phyloP scores from a whole-genome alignment of 2,329 filamentous ascomycete species.

The Aspergillus fischeri region DNA sequence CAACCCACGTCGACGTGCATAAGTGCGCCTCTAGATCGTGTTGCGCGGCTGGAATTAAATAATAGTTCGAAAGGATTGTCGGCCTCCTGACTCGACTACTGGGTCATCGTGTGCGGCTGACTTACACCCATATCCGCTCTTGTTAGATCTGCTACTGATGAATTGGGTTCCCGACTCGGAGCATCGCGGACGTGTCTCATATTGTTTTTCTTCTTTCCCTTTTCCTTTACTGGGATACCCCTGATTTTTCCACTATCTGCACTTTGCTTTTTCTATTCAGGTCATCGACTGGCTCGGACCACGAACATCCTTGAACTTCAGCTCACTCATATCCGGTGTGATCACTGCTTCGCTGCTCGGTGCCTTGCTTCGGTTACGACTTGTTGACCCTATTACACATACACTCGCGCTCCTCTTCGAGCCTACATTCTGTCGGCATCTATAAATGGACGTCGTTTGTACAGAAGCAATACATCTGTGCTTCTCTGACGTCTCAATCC shows the following conservation, averaged over 20 bases:
- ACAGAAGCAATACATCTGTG: constrained; percentile 1
- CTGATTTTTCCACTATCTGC: constrained; percentile 9
- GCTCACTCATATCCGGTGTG: constrained; percentile 5
- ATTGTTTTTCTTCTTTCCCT: constrained; percentile 5
- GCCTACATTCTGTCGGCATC: constrained; percentile 1
- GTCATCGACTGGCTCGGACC: constrained; percentile 29
- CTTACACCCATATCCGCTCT: not conserved
- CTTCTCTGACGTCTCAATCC: constrained; percentile 9
- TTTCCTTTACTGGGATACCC: constrained; percentile 12
- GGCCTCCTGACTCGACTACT: constrained; percentile 4
- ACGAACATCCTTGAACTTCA: constrained; percentile 5
- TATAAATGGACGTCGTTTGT: constrained; percentile 22
- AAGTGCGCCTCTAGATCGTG: constrained; percentile 30
- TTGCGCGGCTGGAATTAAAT: constrained; percentile 12
- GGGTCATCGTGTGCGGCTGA: constrained; percentile 13
- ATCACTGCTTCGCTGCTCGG: not conserved
- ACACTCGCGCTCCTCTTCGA: not conserved
- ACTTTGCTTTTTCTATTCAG: constrained; percentile 17
- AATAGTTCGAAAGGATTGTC: not conserved
- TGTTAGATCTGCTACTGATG: constrained; percentile 9
- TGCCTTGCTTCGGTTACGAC: constrained; percentile 1
- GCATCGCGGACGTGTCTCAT: constrained; percentile 9
- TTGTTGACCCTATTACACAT: not conserved
- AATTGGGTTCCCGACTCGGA: constrained; percentile 9
- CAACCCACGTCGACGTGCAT: constrained; percentile 29